phyloP scores from a whole-genome alignment of 345 rosid species.

The Populus simonii region DNA sequence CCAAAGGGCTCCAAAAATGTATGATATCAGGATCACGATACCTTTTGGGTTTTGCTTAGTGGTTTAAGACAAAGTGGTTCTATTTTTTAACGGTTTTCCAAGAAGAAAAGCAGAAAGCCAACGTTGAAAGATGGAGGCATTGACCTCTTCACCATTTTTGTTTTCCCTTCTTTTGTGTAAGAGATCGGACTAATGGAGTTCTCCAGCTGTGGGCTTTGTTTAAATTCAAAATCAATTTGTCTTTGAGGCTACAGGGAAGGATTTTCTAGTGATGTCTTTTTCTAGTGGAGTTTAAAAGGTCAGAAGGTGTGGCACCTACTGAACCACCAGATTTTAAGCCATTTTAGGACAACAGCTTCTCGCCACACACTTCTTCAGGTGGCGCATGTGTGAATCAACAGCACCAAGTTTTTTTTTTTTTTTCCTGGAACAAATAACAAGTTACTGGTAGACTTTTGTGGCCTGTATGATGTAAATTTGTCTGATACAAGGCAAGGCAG shows the following conservation, averaged over 20 bases:
- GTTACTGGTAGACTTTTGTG: background rate
- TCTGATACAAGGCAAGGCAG: background rate
- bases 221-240: background rate
- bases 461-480: background rate
- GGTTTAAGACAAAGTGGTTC: background rate
- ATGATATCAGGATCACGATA: constrained; percentile 21
- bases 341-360: background rate
- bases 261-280: constrained; percentile 33
- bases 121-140: constrained; percentile 26
- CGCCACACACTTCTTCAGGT: background rate
- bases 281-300: constrained; percentile 22
- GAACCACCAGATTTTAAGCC: background rate
- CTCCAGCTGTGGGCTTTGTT: constrained; percentile 35
- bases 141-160: constrained; percentile 37
- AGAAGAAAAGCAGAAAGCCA: constrained; percentile 5
- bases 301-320: constrained; percentile 25
- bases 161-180: constrained; percentile 12
- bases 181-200: constrained; percentile 23
- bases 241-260: background rate
- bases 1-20: constrained; percentile 16
- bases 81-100: background rate
- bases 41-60: background rate
- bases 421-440: background rate
- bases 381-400: background rate
- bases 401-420: background rate